Conservation (phyloP, 2,329 filamentous ascomycete genomes). For the Colletotrichum chlorophyti region DNA sequence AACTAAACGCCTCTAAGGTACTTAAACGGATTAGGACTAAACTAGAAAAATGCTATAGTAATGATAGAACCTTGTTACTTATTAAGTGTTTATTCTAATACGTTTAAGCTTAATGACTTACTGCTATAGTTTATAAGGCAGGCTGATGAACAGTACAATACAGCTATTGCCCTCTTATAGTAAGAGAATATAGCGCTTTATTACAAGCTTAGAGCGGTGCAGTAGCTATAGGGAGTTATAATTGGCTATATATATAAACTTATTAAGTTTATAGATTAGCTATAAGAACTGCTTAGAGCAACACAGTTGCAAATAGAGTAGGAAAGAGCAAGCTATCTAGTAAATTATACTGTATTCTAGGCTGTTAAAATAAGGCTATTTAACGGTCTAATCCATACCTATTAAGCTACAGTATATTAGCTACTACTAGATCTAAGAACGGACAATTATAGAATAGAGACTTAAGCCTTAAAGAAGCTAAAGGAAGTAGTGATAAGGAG, state of each 20-base stretch:
- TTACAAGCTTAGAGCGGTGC: neutral
- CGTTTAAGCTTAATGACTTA: neutral
- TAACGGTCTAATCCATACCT: no score
- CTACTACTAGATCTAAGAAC: no score
- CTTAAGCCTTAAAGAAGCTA: no score
- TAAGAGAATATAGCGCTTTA: neutral
- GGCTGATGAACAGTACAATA: neutral
- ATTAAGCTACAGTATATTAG: no score
- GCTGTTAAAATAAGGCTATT: neutral
- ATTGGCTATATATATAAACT: neutral
- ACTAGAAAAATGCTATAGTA: no score
- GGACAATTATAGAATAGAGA: no score
- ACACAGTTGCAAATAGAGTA: neutral
- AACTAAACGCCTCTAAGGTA: no score
- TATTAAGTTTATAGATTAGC: neutral
- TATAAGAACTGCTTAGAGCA: neutral
- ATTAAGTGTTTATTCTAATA: neutral
- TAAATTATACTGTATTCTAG: neutral
- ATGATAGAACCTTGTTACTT: no score
- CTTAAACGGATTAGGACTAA: no score
- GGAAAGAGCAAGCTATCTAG: neutral
- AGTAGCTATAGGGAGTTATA: neutral
- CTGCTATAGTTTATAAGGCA: neutral
- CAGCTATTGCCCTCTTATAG: neutral
- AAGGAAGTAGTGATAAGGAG: no score